Evolutionary conservation across 176 grass and related monocot species (phyloP), one percentile per base, ranked within the genome.

Genomic region (bread wheat (Triticum aestivum)): DNA sequence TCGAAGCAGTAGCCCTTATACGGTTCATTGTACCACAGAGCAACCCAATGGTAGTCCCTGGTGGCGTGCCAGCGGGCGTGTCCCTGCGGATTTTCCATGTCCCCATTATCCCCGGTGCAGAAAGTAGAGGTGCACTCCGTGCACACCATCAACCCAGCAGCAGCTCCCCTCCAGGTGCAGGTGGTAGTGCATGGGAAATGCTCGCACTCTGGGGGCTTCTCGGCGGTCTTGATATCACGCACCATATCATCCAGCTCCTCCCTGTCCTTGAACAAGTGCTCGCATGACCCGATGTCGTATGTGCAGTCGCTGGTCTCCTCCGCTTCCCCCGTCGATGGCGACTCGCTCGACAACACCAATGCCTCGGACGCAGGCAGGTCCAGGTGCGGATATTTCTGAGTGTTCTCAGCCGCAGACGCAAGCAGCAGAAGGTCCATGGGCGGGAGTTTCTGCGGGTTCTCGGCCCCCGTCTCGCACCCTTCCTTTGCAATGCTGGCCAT

Each of bases 1-100:
- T 34, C 24, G 79, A 92, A 97, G 87, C 95, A 97, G 88, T 91
- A 97, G 39, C 80, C 88, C 12, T 81, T 78, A 69, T 47, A 21
- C 2, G 73, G 79, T 64, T 92, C 79, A 67, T 79, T 41, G 13
- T 52, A 89, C 85, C 87, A 70, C 41, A 87, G 73, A 52, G 82
- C 88, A 75, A 91, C 83, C 74, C 64, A 92, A 87, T 97, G 95
- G 32, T 37, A 71, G 5, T 92, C 75, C 52, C 84, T 66, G 17
- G 69, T 52, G 9, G 93, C 90, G 33, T 98, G 96, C 24, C 56
- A 79, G 66, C 67, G 77, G 42, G 92, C 88, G 39, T 98, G 96
- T 70, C 96, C 95, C 47, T 56, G 75, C 2, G 95, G 95, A 17
- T 86, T 69, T 2, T 66, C 65, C 56, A 72, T 64, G 65, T 18